Base-by-base conservation (phyloP, 1,284 basidiomycete genomes). In the Peniophora sp. region DNA sequence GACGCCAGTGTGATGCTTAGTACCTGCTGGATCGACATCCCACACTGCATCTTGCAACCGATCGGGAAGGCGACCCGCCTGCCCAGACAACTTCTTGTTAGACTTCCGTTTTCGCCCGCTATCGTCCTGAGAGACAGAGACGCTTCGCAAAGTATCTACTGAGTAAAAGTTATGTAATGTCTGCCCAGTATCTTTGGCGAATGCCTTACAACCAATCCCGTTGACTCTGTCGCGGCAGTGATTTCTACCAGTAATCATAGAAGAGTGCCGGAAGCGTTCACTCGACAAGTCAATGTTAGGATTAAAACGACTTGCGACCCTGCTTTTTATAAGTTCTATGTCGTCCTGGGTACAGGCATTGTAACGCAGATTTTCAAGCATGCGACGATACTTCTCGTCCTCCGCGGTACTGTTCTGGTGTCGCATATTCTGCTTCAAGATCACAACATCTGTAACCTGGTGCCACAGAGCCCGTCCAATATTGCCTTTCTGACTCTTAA, bases 371-470 rank as follows among this genome's bases (percentile, higher is more conserved):
- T 69, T 69, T 15, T 57, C 58, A 1, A 73, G 47, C 0, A 64
- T 62, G 0, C 24, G 55, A 17, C 65, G 48, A 8, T 70, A 59
- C 27, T 54, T 56, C 1, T 18, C 20, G 57, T 71, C 68, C 0
- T 61, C 56, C 2, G 24, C 9, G 8, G 55, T 55, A 23, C 59
- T 51, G 0, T 22, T 50, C 3, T 47, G 54, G 47, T 73, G 69
- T 6, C 68, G 12, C 69, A 72, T 71, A 56, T 72, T 72, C 50
- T 69, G 20, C 8, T 59, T 20, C 1, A 71, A 50, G 14, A 71
- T 64, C 0, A 71, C 65, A 2, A 71, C 66, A 12, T 56, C 63
- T 1, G 58, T 68, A 6, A 69, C 56, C 43, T 64, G 59, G 51
- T 67, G 67, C 68, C 66, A 71, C 8, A 67, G 34, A 1, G 61